A percentile compares a stretch with the other conserved stretches of the same genome.
phyloP scores from a whole-genome alignment of 345 rosid genomes.

The Eutrema japonicum region DNA sequence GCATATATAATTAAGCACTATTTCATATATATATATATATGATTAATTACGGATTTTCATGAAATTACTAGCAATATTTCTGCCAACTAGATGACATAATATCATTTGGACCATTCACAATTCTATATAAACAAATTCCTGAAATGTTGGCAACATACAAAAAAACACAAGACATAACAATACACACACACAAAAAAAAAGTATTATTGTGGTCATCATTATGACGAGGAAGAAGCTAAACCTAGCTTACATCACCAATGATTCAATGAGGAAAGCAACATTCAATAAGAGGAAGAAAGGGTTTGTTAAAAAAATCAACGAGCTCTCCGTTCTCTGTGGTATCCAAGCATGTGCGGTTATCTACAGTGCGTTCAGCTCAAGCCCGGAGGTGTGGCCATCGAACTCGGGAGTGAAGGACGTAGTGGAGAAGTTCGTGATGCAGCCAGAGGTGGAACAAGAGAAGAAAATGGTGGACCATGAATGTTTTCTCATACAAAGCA shows the following conservation, averaged over 20 bases:
- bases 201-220: neutral
- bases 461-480: conserved; percentile 48
- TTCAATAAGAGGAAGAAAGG: conserved; percentile 50
- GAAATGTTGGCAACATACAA: neutral
- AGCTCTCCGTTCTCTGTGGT: conserved; percentile 47
- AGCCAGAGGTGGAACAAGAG: conserved; percentile 32
- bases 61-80: neutral
- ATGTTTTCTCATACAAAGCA: conserved; percentile 40
- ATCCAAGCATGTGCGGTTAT: conserved; percentile 45
- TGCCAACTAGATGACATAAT: neutral
- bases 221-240: conserved; percentile 50
- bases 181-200: neutral
- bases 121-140: conserved; percentile 17
- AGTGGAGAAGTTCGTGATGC: conserved; percentile 28
- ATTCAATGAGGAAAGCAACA: conserved; percentile 45
- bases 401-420: neutral
- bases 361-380: conserved; percentile 33
- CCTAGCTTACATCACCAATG: conserved; percentile 44
- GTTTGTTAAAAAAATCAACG: conserved; percentile 41
- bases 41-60: neutral
- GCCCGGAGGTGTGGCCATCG: conserved; percentile 48
- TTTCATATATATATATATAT: neutral
- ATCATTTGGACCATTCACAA: neutral
- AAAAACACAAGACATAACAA: neutral
- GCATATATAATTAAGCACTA: neutral